Base-by-base conservation (phyloP, 148 eudicot genomes). In the Dysphania ambrosioides region DNA sequence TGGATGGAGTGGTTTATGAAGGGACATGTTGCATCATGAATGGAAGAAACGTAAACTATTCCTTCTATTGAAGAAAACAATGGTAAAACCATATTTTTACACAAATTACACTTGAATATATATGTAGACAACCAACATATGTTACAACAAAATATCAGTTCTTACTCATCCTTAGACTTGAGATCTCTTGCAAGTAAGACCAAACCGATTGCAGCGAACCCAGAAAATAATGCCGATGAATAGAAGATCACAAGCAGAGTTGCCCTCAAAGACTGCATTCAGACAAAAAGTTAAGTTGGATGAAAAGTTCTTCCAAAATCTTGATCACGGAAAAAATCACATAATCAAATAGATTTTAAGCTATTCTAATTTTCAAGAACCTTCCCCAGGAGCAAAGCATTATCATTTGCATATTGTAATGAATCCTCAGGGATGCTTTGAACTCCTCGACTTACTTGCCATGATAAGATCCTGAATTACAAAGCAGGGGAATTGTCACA, bases 371-470 rank as follows among this genome's bases (percentile, higher is more conserved):
- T 56, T 67, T 38, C 49, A 64, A 59, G 24, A 58, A 95, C 99
- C 99, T 95, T 85, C 64, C 89, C 99, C 59, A 92, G 87, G 59
- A 84, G 81, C 84, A 90, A 63, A 66, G 97, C 99, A 23, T 95
- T 95, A 27, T 90, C 97, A 81, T 87, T 95, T 75, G 96, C 92
- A 80, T 95, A 95, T 68, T 90, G 87, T 76, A 92, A 66, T 68
- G 97, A 90, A 77, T 78, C 83, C 76, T 92, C 99, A 35, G 97
- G 91, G 79, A 80, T 82, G 83, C 84, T 86, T 87, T 95, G 93
- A 68, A 95, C 71, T 79, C 99, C 99, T 88, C 89, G 96, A 75
- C 92, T 86, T 75, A 95, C 38, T 86, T 85, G 76, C 97, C 96
- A 95, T 23, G 99, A 90, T 63, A 95, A 72, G 55, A 89, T 78